These are phyloP conservation scores for Globisporangium megalacanthum DNA, from an alignment of 352 stramenopile species.

Conservation along the genomic window DNA sequence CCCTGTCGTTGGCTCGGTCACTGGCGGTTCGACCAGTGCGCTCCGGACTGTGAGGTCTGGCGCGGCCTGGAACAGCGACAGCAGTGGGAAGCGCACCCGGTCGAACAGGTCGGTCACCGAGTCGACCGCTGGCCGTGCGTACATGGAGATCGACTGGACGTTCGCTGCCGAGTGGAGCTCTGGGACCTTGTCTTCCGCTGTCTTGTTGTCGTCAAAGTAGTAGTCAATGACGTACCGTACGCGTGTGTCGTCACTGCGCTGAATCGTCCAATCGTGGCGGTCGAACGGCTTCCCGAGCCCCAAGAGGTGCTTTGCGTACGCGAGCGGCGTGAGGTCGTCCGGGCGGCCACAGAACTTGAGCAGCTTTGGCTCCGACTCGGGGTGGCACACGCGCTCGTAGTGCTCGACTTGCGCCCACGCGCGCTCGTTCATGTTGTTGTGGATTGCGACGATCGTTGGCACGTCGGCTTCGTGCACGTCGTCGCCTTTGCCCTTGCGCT, in stretches of 20 bases:
- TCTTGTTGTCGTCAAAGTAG: constrained; percentile 92
- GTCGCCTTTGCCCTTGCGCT: constrained; percentile 96
- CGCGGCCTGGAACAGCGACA: constrained; percentile 41
- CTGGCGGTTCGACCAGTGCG: constrained; percentile 38
- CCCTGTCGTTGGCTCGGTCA: constrained; percentile 23
- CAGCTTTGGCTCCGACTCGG: constrained; percentile 84
- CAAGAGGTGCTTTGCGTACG: constrained; percentile 87
- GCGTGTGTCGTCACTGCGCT: constrained; percentile 83
- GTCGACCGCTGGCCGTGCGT: constrained; percentile 79
- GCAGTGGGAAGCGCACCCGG: constrained; percentile 75
- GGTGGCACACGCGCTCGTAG: constrained; percentile 93
- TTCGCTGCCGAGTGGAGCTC: constrained; percentile 79
- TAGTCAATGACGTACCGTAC: constrained; percentile 99
- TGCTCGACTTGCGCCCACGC: constrained; percentile 96
- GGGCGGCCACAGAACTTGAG: constrained; percentile 96
- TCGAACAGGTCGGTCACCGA: constrained; percentile 66
- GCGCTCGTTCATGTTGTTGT: constrained; percentile 99
- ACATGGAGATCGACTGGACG: constrained; percentile 89
- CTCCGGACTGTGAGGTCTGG: constrained; percentile 45
- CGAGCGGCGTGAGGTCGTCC: constrained; percentile 94
- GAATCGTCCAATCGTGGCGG: constrained; percentile 98
- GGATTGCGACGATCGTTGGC: constrained; percentile 95
- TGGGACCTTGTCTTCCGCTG: constrained; percentile 65
- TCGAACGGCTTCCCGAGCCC: constrained; percentile 93
- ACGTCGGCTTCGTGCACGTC: constrained; percentile 94